Percentiles rank a stretch among this genome's conserved stretches.
Evolutionary conservation across 78 protist species (phyloP).

Genomic region (Emiliania huxleyi): DNA sequence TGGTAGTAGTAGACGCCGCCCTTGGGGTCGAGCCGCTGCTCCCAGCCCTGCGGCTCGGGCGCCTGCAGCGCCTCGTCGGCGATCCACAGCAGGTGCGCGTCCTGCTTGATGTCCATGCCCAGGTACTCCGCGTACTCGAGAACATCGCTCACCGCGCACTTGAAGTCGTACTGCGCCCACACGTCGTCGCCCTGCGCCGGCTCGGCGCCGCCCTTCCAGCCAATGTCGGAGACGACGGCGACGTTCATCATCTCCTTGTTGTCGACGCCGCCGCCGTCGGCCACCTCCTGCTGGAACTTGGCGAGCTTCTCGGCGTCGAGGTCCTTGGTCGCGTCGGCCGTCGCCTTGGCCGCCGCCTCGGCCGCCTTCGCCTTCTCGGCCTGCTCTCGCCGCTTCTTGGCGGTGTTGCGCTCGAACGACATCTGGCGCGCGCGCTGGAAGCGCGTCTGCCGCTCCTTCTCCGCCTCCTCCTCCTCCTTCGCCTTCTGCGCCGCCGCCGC

Average conservation of each 20-base stretch:
- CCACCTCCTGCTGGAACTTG: slow-evolving; percentile 8
- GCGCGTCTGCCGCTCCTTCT: background rate
- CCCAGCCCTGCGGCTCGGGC: slow-evolving; percentile 37
- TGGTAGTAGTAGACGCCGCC: slow-evolving; percentile 13
- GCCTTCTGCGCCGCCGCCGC: background rate
- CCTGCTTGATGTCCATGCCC: slow-evolving; percentile 14
- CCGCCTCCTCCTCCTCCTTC: background rate
- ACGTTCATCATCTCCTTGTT: background rate
- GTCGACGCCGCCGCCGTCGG: background rate
- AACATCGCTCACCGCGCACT: background rate
- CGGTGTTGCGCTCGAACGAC: background rate
- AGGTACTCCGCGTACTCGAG: slow-evolving; percentile 25
- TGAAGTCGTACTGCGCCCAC: slow-evolving; percentile 19
- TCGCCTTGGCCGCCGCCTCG: background rate
- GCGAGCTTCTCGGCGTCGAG: background rate
- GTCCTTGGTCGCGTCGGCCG: background rate
- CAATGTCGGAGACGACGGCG: background rate
- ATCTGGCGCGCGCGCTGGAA: slow-evolving; percentile 12
- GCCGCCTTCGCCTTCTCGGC: background rate
- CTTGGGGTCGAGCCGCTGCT: slow-evolving; percentile 11
- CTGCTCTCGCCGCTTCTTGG: background rate
- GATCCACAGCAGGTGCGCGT: background rate
- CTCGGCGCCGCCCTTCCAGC: background rate
- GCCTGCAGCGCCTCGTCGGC: slow-evolving; percentile 33
- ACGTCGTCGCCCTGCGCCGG: background rate